Percentiles rank a stretch among this genome's conserved stretches.
phyloP scores from a whole-genome alignment of 306 rosid genomes.

The Vigna hirtella region DNA sequence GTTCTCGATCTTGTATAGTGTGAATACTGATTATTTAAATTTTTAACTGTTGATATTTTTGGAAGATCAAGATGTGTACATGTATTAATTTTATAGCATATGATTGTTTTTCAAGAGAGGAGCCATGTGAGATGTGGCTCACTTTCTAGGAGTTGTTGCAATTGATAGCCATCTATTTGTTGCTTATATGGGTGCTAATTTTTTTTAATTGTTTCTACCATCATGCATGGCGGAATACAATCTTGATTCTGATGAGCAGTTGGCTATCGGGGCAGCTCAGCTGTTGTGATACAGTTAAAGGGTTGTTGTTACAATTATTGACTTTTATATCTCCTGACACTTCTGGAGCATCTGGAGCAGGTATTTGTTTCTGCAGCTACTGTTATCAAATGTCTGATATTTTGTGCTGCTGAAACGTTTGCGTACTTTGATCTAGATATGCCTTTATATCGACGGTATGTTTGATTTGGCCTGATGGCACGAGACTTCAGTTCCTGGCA shows the following conservation, averaged over 20 bases:
- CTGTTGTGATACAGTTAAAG: conserved; percentile 1
- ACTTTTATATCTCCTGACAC: conserved; percentile 16
- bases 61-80: conserved; percentile 2
- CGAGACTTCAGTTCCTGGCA: conserved; percentile 21
- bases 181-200: conserved; percentile 34
- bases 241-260: conserved; percentile 36
- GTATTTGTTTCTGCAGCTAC: conserved; percentile 28
- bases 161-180: conserved; percentile 7
- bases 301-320: neutral
- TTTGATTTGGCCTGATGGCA: conserved; percentile 34
- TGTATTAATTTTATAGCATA: neutral
- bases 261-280: conserved; percentile 33
- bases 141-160: conserved; percentile 36
- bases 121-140: neutral
- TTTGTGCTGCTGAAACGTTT: conserved; percentile 37
- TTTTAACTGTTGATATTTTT: conserved; percentile 13
- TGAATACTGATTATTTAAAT: neutral
- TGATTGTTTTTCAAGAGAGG: conserved; percentile 14
- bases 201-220: conserved; percentile 39
- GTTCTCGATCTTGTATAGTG: neutral
- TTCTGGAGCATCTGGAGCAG: conserved; percentile 22
- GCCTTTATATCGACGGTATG: conserved; percentile 27
- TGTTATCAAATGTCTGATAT: neutral
- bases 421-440: conserved; percentile 28
- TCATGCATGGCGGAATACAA: conserved; percentile 23